Evolutionary conservation across 164 flowering plant genomes (phyloP).

Genomic region (Stephania japonica): DNA sequence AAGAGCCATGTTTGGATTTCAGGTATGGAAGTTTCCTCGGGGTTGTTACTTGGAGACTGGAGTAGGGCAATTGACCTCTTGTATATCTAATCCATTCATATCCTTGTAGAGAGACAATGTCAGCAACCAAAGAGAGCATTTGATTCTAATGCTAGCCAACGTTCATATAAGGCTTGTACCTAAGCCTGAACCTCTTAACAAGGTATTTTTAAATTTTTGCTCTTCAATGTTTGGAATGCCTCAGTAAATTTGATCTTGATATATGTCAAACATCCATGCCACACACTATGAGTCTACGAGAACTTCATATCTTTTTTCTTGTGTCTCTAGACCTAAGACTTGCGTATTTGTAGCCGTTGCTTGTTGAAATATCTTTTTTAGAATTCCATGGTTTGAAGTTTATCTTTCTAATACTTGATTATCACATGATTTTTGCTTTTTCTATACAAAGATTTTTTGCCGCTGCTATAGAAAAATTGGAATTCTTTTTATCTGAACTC

Average conservation of each 20-base stretch:
- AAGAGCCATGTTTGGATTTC: slow-evolving; percentile 98
- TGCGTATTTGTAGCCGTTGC: background rate
- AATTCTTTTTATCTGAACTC: background rate
- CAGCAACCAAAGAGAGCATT: slow-evolving; percentile 93
- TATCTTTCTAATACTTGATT: background rate
- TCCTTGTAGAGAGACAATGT: slow-evolving; percentile 84
- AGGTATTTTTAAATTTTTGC: slow-evolving; percentile 33
- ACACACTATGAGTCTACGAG: background rate
- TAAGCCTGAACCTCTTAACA: slow-evolving; percentile 87
- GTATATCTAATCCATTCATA: slow-evolving; percentile 15
- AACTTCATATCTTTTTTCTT: background rate
- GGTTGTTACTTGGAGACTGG: background rate
- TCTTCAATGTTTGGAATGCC: background rate
- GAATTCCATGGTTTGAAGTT: background rate
- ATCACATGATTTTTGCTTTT: background rate
- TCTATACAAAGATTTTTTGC: background rate
- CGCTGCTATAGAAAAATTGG: background rate
- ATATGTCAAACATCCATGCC: background rate
- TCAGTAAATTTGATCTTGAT: background rate
- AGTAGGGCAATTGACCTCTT: background rate
- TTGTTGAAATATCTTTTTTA: background rate
- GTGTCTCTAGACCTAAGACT: background rate
- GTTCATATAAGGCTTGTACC: slow-evolving; percentile 79
- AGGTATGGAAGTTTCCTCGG: slow-evolving; percentile 35
- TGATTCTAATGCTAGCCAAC: slow-evolving; percentile 78